These are phyloP conservation scores for Monosporozyma yasuniensis DNA, from an alignment of 805 yeast species.

Conservation along the genomic window DNA sequence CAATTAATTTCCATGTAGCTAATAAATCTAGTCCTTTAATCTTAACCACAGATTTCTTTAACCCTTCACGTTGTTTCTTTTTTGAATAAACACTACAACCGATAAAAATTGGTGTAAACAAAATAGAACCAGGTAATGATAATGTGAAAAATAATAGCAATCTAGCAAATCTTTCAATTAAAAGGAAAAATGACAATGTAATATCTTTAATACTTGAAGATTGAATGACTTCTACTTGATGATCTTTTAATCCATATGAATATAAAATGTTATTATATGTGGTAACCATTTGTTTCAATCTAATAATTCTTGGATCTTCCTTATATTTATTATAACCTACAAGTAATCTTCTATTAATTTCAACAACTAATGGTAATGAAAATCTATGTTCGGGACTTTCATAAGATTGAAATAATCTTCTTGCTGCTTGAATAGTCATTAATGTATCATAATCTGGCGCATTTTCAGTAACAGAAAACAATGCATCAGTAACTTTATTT, in stretches of 20 bases:
- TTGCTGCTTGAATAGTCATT: conserved; percentile 89
- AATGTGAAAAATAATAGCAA: conserved; percentile 45
- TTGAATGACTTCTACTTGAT: conserved; percentile 48
- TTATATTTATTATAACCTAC: conserved; percentile 71
- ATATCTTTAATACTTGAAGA: conserved; percentile 35
- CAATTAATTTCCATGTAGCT: conserved; percentile 92
- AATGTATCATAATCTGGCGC: conserved; percentile 89
- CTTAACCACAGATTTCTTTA: conserved; percentile 86
- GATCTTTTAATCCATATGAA: conserved; percentile 59
- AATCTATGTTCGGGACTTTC: conserved; percentile 3
- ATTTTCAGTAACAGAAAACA: conserved; percentile 84
- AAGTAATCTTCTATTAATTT: conserved; percentile 81
- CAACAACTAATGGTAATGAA: conserved; percentile 72
- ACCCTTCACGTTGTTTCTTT: conserved; percentile 64
- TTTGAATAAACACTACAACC: conserved; percentile 62
- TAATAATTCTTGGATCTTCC: conserved; percentile 59
- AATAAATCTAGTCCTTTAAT: conserved; percentile 83
- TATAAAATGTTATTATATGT: conserved; percentile 58
- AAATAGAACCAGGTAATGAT: conserved; percentile 75
- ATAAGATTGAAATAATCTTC: conserved; percentile 52
- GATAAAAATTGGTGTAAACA: conserved; percentile 80
- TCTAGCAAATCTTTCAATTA: conserved; percentile 45
- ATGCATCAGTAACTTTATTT: conserved; percentile 62
- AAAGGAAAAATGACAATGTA: conserved; percentile 38
- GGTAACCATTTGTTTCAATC: conserved; percentile 53